These are phyloP conservation scores for Lenwebbia sp. DNA, from an alignment of 345 rosid species.

Conservation along the genomic window DNA sequence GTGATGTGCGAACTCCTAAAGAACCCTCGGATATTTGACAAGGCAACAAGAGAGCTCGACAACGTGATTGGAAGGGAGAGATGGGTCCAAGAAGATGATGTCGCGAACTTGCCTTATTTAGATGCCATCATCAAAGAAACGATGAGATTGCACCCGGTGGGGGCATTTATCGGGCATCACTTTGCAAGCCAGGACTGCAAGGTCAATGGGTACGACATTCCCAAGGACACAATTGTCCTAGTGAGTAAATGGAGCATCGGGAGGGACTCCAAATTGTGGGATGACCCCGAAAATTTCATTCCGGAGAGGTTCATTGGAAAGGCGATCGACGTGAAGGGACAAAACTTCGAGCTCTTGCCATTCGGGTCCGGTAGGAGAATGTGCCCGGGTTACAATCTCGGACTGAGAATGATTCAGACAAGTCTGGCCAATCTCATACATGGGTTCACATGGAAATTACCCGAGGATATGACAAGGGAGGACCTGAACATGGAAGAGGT, in stretches of 20 bases:
- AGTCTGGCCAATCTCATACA: constrained; percentile 4
- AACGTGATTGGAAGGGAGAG: constrained; percentile 13
- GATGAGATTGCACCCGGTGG: constrained; percentile 10
- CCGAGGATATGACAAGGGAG: not conserved
- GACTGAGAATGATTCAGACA: not conserved
- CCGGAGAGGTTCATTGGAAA: constrained; percentile 12
- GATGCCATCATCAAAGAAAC: constrained; percentile 24
- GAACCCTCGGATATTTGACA: constrained; percentile 6
- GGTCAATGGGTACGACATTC: constrained; percentile 1
- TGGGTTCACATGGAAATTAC: constrained; percentile 2
- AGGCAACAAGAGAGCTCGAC: constrained; percentile 19
- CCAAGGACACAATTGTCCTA: constrained; percentile 1
- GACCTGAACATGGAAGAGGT: constrained; percentile 4
- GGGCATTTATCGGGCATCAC: not conserved
- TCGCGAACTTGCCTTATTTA: constrained; percentile 13
- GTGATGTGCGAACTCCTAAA: constrained; percentile 10
- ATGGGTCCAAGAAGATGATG: constrained; percentile 23
- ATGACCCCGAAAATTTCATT: constrained; percentile 1
- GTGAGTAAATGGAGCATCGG: constrained; percentile 6
- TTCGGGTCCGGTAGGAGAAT: constrained; percentile 29
- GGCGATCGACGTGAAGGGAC: constrained; percentile 11
- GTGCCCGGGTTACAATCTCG: constrained; percentile 13
- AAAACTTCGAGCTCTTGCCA: constrained; percentile 29
- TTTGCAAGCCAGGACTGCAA: not conserved
- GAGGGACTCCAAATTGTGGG: constrained; percentile 11